Base-by-base conservation (phyloP, 179 eudicot genomes). In the Corrigiola litoralis region DNA sequence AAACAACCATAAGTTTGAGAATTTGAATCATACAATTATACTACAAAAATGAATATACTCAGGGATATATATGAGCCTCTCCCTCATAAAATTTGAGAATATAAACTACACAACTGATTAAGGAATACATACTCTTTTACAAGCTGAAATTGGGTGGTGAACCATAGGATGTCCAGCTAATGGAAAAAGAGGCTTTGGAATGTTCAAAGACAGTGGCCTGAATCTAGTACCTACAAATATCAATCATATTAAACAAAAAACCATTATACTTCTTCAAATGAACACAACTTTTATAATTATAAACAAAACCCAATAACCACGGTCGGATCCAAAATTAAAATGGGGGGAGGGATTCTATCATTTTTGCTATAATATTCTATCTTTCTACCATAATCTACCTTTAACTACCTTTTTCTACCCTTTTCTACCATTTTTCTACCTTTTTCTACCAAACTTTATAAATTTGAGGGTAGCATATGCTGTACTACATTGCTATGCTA, bases 121-220 rank as follows among this genome's bases (percentile, higher is more conserved):
- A 46, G 61, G 59, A 67, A 28, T 58, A 46, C n/a, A n/a, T 85
- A 95, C 99, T 86, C 81, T 88, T 81, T 85, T 95, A 74, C 99
- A 95, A 77, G 99, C 95, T 58, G 96, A 81, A 59, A 95, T 95
- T 14, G 90, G 97, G 85, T 95, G 99, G 61, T 95, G 92, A 81
- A 88, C 90, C 99, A 95, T 95, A 20, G 99, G 89, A 64, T 92
- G 96, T 46, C 99, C 99, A 62, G 99, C 99, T 58, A 92, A 78
- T 51, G 99, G 97, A 63, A 95, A 92, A 59, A 95, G 92, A 0
- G 99, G 97, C 73, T 95, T 86, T 16, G 97, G 92, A 33, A 85
- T 81, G 76, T 92, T 92, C 70, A 95, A 73, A 2, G 99, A 95
- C 48, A 95, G 67, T 6, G 97, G 96, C 74, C 97, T 71, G 74